Evolutionary conservation across 1,284 basidiomycete species (phyloP).

Genomic region (Athelia psychrophila): DNA sequence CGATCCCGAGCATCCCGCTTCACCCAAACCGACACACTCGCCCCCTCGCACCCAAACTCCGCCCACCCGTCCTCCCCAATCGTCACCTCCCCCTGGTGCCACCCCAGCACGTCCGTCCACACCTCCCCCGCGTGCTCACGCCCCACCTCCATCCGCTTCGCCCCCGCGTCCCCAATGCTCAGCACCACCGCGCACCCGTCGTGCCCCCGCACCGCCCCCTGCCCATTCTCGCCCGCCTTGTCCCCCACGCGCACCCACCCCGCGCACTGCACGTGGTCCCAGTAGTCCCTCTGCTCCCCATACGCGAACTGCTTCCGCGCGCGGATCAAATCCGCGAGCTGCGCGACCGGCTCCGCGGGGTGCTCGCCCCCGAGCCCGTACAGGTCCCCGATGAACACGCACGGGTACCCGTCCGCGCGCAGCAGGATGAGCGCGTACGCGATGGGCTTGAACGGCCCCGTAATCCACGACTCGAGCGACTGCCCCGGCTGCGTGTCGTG

Average conservation of each 20-base stretch:
- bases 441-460: conserved; percentile 74
- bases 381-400: conserved; percentile 91
- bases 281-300: conserved; percentile 60
- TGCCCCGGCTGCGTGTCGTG: conserved; percentile 43
- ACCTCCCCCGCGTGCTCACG: conserved; percentile 47
- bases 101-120: conserved; percentile 54
- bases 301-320: conserved; percentile 65
- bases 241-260: conserved; percentile 72
- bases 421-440: conserved; percentile 89
- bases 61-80: conserved; percentile 55
- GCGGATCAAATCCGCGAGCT: conserved; percentile 50
- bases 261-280: conserved; percentile 55
- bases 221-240: conserved; percentile 4
- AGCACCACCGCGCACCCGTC: conserved; percentile 67
- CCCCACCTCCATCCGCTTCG: conserved; percentile 44
- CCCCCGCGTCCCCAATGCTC: conserved; percentile 42
- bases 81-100: conserved; percentile 46
- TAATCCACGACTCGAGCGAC: conserved; percentile 19
- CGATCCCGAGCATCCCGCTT: conserved; percentile 41
- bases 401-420: conserved; percentile 85
- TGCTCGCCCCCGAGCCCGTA: conserved; percentile 71
- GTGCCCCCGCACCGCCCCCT: conserved; percentile 20
- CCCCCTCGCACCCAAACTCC: conserved; percentile 41
- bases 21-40: conserved; percentile 46
- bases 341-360: conserved; percentile 45